These are phyloP conservation scores for Hyphodiscus sp. DNA, from an alignment of 2,329 filamentous ascomycete genomes.

Conservation along the genomic window DNA sequence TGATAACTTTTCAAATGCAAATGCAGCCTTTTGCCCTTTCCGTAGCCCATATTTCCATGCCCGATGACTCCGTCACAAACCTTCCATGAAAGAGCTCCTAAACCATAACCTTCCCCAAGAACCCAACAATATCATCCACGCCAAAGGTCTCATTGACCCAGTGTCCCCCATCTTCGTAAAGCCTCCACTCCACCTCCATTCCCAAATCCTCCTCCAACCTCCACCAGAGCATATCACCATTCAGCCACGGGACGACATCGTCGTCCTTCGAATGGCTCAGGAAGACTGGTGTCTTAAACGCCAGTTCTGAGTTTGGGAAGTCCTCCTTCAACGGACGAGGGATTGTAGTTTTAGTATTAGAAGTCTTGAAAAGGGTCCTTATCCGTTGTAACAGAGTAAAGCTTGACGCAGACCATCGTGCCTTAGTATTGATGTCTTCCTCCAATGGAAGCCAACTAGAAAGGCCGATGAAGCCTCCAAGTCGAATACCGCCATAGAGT, in stretches of 20 bases:
- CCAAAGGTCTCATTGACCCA: slow-evolving; percentile 40
- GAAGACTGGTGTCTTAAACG: slow-evolving; percentile 35
- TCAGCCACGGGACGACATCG: slow-evolving; percentile 33
- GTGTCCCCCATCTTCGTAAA: slow-evolving; percentile 38
- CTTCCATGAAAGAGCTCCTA: too few species aligned
- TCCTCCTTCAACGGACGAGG: too few species aligned
- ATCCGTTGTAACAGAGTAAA: neutral
- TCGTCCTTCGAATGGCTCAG: slow-evolving; percentile 42
- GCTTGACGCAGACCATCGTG: neutral
- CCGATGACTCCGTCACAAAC: too few species aligned
- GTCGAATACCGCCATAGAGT: slow-evolving; percentile 25
- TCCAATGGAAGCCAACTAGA: slow-evolving; percentile 31
- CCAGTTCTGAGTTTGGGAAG: neutral
- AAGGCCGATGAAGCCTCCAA: slow-evolving; percentile 35
- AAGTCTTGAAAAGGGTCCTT: neutral
- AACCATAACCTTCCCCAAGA: neutral
- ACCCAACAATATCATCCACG: slow-evolving; percentile 33
- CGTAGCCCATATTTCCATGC: too few species aligned
- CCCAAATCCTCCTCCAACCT: slow-evolving; percentile 32
- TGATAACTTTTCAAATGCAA: too few species aligned
- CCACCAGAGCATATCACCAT: slow-evolving; percentile 33
- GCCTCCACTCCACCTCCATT: slow-evolving; percentile 34
- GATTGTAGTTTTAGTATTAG: neutral
- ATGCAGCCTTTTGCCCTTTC: too few species aligned
- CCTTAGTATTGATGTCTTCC: neutral